Evolutionary conservation across 31 red algal species (phyloP).

Genomic region (Asparagopsis taxiformis): DNA sequence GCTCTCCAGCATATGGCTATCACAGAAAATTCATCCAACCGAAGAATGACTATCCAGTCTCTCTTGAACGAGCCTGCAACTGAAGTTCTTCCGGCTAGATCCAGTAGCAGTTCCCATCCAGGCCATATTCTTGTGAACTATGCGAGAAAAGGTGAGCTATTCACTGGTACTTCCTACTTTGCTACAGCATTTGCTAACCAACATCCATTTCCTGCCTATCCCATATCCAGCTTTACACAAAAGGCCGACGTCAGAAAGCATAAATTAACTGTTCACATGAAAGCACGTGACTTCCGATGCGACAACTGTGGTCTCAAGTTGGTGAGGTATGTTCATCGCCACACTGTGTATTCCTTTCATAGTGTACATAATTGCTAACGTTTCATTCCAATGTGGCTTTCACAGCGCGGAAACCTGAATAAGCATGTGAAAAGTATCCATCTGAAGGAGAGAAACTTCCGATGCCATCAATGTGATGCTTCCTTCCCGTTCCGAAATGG

Average conservation of each 20-base stretch:
- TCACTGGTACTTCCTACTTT: neutral
- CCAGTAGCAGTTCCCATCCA: neutral
- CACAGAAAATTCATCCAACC: neutral
- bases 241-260: conserved; percentile 73
- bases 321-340: conserved; percentile 51
- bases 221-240: conserved; percentile 53
- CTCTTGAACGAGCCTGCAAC: conserved; percentile 55
- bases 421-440: conserved; percentile 76
- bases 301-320: conserved; percentile 39
- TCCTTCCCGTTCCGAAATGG: conserved; percentile 74
- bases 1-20: neutral
- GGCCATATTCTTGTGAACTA: conserved; percentile 42
- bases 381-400: neutral
- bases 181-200: too few species aligned
- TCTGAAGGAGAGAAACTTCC: conserved; percentile 61
- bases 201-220: neutral
- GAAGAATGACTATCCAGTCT: conserved; percentile 56
- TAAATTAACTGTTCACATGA: conserved; percentile 70
- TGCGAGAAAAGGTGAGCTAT: conserved; percentile 47
- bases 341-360: neutral
- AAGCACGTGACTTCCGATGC: conserved; percentile 70
- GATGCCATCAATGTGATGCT: conserved; percentile 56
- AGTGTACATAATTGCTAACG: neutral
- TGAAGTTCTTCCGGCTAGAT: conserved; percentile 7
- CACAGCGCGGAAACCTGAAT: conserved; percentile 66